A percentile compares a stretch with the other conserved stretches of the same genome.
These are phyloP conservation scores for Domatiomyces globalis DNA, from an alignment of 2,329 filamentous ascomycete genomes.

Conservation along the genomic window DNA sequence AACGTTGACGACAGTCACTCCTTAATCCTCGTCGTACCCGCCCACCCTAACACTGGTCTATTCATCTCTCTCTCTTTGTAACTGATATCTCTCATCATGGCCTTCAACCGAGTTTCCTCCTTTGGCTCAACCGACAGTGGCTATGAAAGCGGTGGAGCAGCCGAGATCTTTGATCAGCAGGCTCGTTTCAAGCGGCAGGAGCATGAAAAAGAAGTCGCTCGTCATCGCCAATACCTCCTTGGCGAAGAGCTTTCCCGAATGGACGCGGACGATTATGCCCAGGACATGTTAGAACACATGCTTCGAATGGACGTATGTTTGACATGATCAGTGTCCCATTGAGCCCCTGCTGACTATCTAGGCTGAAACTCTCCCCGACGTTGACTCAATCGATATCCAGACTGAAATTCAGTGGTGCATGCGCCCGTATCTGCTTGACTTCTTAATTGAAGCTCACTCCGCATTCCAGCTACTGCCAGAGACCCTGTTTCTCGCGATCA, in stretches of 20 bases:
- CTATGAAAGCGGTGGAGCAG: constrained; percentile 56
- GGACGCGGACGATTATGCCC: constrained; percentile 79
- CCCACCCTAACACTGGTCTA: constrained; percentile 1
- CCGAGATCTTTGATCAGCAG: constrained; percentile 42
- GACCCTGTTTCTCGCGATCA: constrained; percentile 90
- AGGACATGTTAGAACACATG: constrained; percentile 91
- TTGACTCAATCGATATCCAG: constrained; percentile 96
- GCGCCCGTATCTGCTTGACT: constrained; percentile 94
- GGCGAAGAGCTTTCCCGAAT: constrained; percentile 75
- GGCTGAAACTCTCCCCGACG: constrained; percentile 83
- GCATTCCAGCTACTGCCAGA: constrained; percentile 89
- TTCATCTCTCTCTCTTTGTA: not conserved
- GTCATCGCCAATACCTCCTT: constrained; percentile 74
- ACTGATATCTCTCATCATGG: constrained; percentile 32
- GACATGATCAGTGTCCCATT: not conserved
- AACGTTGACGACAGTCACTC: constrained; percentile 16
- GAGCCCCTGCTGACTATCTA: constrained; percentile 25
- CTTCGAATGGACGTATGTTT: constrained; percentile 67
- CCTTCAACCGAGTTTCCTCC: constrained; percentile 35
- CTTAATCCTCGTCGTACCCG: constrained; percentile 14
- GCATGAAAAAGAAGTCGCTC: constrained; percentile 61
- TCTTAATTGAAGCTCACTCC: constrained; percentile 90
- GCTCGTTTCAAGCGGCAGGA: constrained; percentile 50
- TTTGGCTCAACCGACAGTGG: constrained; percentile 42
- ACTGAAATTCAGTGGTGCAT: constrained; percentile 99